Base-by-base conservation (phyloP, 352 stramenopile genomes). In the Phytopythium kandeliae region DNA sequence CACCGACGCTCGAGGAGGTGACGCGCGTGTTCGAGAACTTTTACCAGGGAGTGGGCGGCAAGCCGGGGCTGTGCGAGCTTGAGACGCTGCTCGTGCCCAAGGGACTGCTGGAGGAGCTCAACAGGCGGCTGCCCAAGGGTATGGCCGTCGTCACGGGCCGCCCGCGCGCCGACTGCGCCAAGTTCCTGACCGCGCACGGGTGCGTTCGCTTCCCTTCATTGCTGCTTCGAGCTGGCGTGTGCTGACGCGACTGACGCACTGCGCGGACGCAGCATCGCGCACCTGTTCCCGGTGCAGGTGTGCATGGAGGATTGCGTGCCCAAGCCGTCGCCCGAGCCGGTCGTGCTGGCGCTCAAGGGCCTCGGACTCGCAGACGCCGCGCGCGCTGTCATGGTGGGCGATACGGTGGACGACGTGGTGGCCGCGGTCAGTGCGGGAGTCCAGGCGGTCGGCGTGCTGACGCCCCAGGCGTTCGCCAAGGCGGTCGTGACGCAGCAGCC, bases 241-340 rank as follows among this genome's bases (percentile, higher is more conserved):
- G 4, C 19, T 35, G 37, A 30, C 17, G 17, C 37, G 22, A 25
- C 42, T 45, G 34, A 38, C 13, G 26, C 28, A 31, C 35, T 4
- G n/a, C 45, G 16, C 12, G 26, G 49, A 36, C 28, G 28, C 55
- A 88, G 76, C n/a, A 66, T 97, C 28, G 55, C 75, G 38, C 51
- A 95, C 41, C 63, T 98, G 4, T 97, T 99, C 70, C 76, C 85
- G 21, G 76, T 84, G 35, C 81, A 78, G 48, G 85, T 98, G 16
- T 98, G 95, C 62, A 98, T 98, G 95, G 95, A 98, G 60, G 95
- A 99, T 70, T 91, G 85, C 41, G 71, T 85, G 24, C 85, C 92
- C 16, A 99, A 98, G 64, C 96, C 96, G 16, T 92, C 95, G 51
- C 91, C 95, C 2, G 90, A 92, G 60, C 92, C 93, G 0, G 79